Base-by-base conservation (phyloP, 257 asterid genomes). In the Knoxia roxburghii region DNA sequence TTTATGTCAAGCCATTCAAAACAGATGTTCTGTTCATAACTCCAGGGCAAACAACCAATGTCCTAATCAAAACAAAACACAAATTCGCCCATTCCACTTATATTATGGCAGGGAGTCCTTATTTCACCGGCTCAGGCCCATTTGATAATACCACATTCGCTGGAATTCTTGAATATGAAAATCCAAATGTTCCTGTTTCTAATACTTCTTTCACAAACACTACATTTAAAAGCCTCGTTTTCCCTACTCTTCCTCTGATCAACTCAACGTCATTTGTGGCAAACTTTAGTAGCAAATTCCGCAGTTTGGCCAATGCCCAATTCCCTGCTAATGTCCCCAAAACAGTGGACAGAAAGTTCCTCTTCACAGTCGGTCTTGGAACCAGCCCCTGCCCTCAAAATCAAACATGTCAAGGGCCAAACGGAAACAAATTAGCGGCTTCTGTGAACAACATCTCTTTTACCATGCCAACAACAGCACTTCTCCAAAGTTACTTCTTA, bases 351-450 rank as follows among this genome's bases (percentile, higher is more conserved):
- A 72, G 68, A n/a, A 61, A 67, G 0, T 79, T 79, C 41, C 77
- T 77, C 29, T 79, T 82, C 15, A 79, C 87, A 0, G 54, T 82
- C 5, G 87, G 84, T 7, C 75, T 77, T 0, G 87, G 84, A 18
- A 82, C 71, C 7, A 74, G 26, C 41, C 84, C 87, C 0, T 79
- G 84, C 73, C 81, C 79, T 0, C 77, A 77, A 48, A 79, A 82
- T 56, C 83, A 82, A 33, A 86, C 89, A 0, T 88, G 96, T 48
- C 90, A 84, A 72, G 96, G 96, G 39, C 88, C 94, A 2, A 86
- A 88, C 45, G 85, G 85, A 43, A 62, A 81, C 0, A 86, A 79
- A 77, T 88, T 86, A 40, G 73, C 89, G 2, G 91, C 94, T 6
- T 81, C 96, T 0, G 45, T 86, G 3, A 86, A 81, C 76, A 86